Evolutionary conservation across 108 stramenopile genomes (phyloP).

Genomic region (Cyclotella baltica): DNA sequence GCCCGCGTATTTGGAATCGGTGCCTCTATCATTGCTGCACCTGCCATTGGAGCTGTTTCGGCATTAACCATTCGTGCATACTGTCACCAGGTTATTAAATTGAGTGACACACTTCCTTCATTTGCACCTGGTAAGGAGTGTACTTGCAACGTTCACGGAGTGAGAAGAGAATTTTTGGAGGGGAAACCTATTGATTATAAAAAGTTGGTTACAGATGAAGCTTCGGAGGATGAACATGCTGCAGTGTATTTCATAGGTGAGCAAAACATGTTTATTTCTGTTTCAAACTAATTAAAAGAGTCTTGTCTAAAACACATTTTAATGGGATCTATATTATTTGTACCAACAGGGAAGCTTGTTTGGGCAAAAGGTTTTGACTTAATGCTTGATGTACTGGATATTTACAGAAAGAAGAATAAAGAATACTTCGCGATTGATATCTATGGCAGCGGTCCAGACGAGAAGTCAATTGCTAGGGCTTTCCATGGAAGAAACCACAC

Average conservation of each 20-base stretch:
- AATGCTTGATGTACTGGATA: conserved; percentile 79
- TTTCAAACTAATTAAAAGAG: no score
- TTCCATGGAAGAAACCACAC: conserved; percentile 70
- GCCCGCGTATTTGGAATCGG: conserved; percentile 75
- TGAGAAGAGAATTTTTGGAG: conserved; percentile 85
- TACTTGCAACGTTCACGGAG: conserved; percentile 95
- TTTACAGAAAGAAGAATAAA: conserved; percentile 55
- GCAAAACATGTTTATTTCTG: no score
- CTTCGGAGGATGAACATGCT: conserved; percentile 17
- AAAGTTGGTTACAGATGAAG: conserved; percentile 19
- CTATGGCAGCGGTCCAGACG: conserved; percentile 80
- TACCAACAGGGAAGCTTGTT: no score
- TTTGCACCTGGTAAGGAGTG: conserved; percentile 86
- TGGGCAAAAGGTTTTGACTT: conserved; percentile 96
- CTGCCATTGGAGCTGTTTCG: conserved; percentile 73
- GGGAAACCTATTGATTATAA: conserved; percentile 36
- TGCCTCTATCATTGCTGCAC: conserved; percentile 71
- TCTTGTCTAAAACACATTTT: no score
- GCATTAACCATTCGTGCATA: conserved; percentile 81
- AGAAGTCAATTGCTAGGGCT: conserved; percentile 66
- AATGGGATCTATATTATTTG: no score
- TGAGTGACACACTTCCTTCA: conserved; percentile 71
- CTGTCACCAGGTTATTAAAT: conserved; percentile 86
- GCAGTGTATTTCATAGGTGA: conserved; percentile 94
- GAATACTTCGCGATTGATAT: conserved; percentile 79